Base-by-base conservation (phyloP, 768 basidiomycete species). In the Leucogyrophana mollusca region DNA sequence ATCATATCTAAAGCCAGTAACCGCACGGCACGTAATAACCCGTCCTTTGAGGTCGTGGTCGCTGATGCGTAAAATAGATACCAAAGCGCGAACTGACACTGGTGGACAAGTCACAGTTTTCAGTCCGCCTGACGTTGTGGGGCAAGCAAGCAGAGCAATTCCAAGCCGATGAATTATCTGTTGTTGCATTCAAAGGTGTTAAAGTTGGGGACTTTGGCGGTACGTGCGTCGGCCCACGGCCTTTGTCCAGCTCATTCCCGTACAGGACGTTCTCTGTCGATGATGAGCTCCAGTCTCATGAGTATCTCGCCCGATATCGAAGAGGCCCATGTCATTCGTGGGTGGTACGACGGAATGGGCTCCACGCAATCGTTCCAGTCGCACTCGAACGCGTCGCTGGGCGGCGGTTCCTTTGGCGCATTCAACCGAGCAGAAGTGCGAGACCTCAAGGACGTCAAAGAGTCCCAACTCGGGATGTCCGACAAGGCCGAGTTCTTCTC, bases 171-270 rank as follows among this genome's bases (percentile, higher is more conserved):
- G 73, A 74, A 40, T 61, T 76, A 40, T 82, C 90, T 8, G 83
- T 98, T 23, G 77, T 94, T 53, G 95, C 95, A 4, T 90, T 94
- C 78, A 96, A 94, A 68, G 87, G 90, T 18, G 90, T 92, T 53
- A 91, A 87, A 64, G 90, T 98, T 33, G 85, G 91, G 21, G 95
- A 97, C 53, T 99, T 87, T 64, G 85, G 86, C 57, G 92, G 92
- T 82, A 55, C 40, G 70, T 47, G 2, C 13, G 27, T 14, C 18
- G 20, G 35, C 36, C 38, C 20, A 16, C 45, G 21, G 35, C 17
- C 39, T 35, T 16, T n/a, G 16, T 37, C 47, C n/a, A 36, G 47
- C 46, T 45, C 34, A 52, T 50, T 51, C 36, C 38, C 27, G 9
- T 48, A 9, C 13, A 90, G 90, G 91, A 13, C 83, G 93, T 43